Evolutionary conservation across 495 filamentous ascomycete genomes (phyloP), one percentile per base, ranked within the genome.

Genomic region (Eremomyces bilateralis): DNA sequence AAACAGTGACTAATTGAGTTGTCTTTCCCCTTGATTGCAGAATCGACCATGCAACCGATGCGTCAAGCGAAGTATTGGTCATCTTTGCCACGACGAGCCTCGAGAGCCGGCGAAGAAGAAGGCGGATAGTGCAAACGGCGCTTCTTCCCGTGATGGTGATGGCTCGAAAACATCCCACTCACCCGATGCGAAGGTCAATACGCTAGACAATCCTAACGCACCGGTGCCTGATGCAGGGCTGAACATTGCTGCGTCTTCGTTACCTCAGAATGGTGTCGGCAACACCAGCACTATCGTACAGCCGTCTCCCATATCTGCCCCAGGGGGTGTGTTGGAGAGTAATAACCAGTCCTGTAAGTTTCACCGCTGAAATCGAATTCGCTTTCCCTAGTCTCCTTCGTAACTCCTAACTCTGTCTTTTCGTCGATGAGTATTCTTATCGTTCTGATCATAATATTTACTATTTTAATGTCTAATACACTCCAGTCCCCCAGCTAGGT

Each of bases 41-140:
- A 81, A 91, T 58, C 76, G 88, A 50, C 88, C 88, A 34, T 99
- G 88, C 66, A 80, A 80, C 37, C 73, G 88, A 60, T 99, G 88
- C 65, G 80, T 99, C 61, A 95, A 95, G 57, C 77, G 88, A 49
- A 91, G 91, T 63, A 99, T 99, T 54, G 88, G 85, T 44, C 88
- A 95, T 64, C 63, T 99, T 37, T 99, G 88, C 59, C 88, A 95
- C 60, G 88, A 99, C 53, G 88, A 95, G 58, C 83, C 83, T 38
- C 73, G 90, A 56, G 79, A 85, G 52, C 56, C 67, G 38, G 46
- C 57, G 27, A 91, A 91, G 51, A 78, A 73, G 51, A 82, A 53
- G 66, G 62, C 15, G 10, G 33, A 35, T 20, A 4, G 8, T 46
- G 75, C 77, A 45, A 60, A 64, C 35, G 76, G 67, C 37, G 67